phyloP scores from a whole-genome alignment of 1,284 basidiomycete genomes.

The Tilletia setariae region DNA sequence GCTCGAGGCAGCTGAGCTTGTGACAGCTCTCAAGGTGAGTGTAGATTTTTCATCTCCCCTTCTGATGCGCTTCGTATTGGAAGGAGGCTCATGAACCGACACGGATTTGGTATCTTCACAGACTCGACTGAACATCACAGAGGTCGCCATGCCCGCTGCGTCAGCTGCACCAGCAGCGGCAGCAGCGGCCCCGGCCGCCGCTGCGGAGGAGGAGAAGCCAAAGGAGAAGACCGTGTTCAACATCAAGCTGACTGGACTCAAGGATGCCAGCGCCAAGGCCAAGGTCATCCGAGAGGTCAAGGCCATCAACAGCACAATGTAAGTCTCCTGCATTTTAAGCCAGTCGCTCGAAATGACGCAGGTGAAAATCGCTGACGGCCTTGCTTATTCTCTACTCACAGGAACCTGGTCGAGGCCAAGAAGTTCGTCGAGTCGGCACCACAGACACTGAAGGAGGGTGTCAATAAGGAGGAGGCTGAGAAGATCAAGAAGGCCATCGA shows the following conservation, averaged over 20 bases:
- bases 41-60: neutral
- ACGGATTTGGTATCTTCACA: slow-evolving; percentile 49
- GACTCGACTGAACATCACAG: slow-evolving; percentile 93
- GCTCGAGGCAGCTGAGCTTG: slow-evolving; percentile 94
- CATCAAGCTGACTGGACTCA: slow-evolving; percentile 62
- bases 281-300: slow-evolving; percentile 99
- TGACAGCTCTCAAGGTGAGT: slow-evolving; percentile 79
- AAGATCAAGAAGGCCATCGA: slow-evolving; percentile 89
- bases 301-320: slow-evolving; percentile 59
- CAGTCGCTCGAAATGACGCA: neutral
- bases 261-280: slow-evolving; percentile 63
- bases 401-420: slow-evolving; percentile 70
- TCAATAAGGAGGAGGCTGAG: slow-evolving; percentile 96
- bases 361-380: too few species aligned
- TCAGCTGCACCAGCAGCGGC: slow-evolving; percentile 59
- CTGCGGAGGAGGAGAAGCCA: slow-evolving; percentile 73
- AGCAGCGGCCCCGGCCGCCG: slow-evolving; percentile 59
- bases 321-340: too few species aligned
- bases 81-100: neutral
- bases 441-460: slow-evolving; percentile 88
- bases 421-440: slow-evolving; percentile 98
- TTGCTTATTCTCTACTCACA: too few species aligned
- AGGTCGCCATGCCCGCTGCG: slow-evolving; percentile 87
- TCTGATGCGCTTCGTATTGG: neutral
- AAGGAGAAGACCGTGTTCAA: slow-evolving; percentile 99